phyloP scores from a whole-genome alignment of 352 stramenopile species.

The Globisporangium heterothallicum region DNA sequence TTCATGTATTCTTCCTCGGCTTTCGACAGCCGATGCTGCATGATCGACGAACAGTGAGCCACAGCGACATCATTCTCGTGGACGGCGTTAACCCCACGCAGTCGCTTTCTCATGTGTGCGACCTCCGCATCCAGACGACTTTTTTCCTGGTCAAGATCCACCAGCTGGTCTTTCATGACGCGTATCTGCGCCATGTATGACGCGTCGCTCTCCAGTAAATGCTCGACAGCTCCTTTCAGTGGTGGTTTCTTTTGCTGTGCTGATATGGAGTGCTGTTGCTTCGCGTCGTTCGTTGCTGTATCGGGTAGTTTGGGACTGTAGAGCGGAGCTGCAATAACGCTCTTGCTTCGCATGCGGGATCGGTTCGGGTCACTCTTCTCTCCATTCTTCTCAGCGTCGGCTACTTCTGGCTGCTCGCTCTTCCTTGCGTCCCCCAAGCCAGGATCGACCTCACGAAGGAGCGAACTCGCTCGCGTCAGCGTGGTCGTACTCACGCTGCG shows the following conservation, averaged over 20 bases:
- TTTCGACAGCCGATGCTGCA: constrained; percentile 70
- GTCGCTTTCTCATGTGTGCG: constrained; percentile 33
- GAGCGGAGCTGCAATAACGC: neutral
- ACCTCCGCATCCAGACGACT: constrained; percentile 42
- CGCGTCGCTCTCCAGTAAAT: constrained; percentile 61
- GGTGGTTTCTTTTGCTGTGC: constrained; percentile 13
- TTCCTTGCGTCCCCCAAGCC: neutral
- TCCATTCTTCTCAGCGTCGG: neutral
- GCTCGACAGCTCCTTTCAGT: constrained; percentile 49
- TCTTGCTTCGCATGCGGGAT: constrained; percentile 5
- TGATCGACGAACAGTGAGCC: constrained; percentile 65
- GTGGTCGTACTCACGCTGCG: constrained; percentile 8
- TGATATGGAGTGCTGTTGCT: neutral
- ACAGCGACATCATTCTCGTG: constrained; percentile 73
- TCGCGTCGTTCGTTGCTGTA: neutral
- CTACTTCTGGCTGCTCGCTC: neutral
- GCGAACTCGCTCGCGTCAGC: neutral
- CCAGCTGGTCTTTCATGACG: constrained; percentile 51
- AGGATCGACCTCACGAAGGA: neutral
- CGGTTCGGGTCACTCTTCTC: neutral
- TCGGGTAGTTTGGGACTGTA: neutral
- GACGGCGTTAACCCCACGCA: constrained; percentile 68
- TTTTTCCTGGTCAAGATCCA: constrained; percentile 38
- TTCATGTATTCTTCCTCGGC: constrained; percentile 80
- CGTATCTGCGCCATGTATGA: constrained; percentile 57